These are phyloP conservation scores for Chalciporus sp. DNA, from an alignment of 1,284 basidiomycete species.

Conservation along the genomic window DNA sequence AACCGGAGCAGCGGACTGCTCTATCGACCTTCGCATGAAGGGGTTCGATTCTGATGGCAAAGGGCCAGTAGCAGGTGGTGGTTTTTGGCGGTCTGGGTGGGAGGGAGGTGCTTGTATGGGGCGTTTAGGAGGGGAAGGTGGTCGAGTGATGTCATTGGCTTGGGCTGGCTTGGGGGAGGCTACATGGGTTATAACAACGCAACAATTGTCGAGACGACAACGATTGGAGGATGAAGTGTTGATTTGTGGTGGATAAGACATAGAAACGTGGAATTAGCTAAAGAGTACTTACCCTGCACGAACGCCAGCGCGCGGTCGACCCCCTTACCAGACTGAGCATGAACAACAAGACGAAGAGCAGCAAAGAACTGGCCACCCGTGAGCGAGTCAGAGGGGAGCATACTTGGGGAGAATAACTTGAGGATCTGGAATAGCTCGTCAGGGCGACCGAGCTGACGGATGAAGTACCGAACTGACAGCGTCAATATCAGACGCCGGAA, in stretches of 20 bases:
- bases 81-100: slow-evolving; percentile 27
- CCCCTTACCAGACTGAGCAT: slow-evolving; percentile 60
- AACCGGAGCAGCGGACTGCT: slow-evolving; percentile 6
- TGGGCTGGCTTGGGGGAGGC: slow-evolving; percentile 21
- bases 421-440: slow-evolving; percentile 52
- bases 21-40: slow-evolving; percentile 25
- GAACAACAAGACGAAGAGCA: slow-evolving; percentile 62
- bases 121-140: slow-evolving; percentile 23
- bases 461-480: slow-evolving; percentile 39
- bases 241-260: neutral
- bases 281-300: slow-evolving; percentile 57
- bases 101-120: slow-evolving; percentile 23
- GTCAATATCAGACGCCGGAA: slow-evolving; percentile 59
- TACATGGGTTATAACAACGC: slow-evolving; percentile 16
- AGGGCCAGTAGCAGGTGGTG: neutral
- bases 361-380: slow-evolving; percentile 77
- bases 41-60: slow-evolving; percentile 29
- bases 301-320: slow-evolving; percentile 67
- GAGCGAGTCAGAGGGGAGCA: slow-evolving; percentile 53
- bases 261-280: neutral
- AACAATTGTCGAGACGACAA: neutral
- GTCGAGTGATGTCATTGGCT: slow-evolving; percentile 6
- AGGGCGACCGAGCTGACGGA: neutral
- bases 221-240: neutral
- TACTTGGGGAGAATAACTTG: slow-evolving; percentile 57